A percentile compares a stretch with the other conserved stretches of the same genome.
Conservation (phyloP, 805 yeast species). For the Spencermartinsiella europaea region DNA sequence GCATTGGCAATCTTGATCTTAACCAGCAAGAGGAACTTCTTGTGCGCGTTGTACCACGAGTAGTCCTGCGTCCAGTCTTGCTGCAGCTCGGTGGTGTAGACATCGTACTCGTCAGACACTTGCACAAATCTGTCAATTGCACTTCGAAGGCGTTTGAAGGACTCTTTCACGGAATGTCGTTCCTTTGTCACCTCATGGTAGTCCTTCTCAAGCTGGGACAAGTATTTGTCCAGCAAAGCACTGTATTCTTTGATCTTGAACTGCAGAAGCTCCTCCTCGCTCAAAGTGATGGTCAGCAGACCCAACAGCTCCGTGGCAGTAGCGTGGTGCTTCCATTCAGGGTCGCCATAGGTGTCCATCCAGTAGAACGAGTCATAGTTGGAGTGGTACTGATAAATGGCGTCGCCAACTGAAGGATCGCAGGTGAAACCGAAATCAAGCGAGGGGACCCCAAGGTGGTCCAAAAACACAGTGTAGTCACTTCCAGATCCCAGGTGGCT, state of each 20-base stretch:
- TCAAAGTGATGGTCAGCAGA: slow-evolving; percentile 41
- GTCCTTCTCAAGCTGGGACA: slow-evolving; percentile 32
- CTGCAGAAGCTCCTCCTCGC: slow-evolving; percentile 44
- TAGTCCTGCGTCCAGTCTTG: slow-evolving; percentile 54
- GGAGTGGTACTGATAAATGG: slow-evolving; percentile 73
- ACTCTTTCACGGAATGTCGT: neutral
- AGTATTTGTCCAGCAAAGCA: slow-evolving; percentile 34
- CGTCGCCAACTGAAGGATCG: slow-evolving; percentile 38
- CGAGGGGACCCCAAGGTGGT: slow-evolving; percentile 38
- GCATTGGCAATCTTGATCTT: slow-evolving; percentile 33
- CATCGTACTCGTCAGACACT: slow-evolving; percentile 43
- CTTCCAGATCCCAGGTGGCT: slow-evolving; percentile 62
- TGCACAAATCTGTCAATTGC: slow-evolving; percentile 23
- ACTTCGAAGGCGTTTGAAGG: slow-evolving; percentile 15
- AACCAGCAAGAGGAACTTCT: slow-evolving; percentile 22
- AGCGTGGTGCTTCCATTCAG: slow-evolving; percentile 55
- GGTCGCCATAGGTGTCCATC: slow-evolving; percentile 62
- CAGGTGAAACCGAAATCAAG: slow-evolving; percentile 51
- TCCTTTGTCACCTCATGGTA: slow-evolving; percentile 18
- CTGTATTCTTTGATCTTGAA: slow-evolving; percentile 43
- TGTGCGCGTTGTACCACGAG: slow-evolving; percentile 60
- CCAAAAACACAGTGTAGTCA: slow-evolving; percentile 48
- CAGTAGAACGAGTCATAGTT: slow-evolving; percentile 68
- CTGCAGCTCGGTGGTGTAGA: slow-evolving; percentile 43
- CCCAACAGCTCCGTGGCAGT: slow-evolving; percentile 52